Conservation (phyloP, 805 yeast genomes). For the Nakazawaea siamensis region DNA sequence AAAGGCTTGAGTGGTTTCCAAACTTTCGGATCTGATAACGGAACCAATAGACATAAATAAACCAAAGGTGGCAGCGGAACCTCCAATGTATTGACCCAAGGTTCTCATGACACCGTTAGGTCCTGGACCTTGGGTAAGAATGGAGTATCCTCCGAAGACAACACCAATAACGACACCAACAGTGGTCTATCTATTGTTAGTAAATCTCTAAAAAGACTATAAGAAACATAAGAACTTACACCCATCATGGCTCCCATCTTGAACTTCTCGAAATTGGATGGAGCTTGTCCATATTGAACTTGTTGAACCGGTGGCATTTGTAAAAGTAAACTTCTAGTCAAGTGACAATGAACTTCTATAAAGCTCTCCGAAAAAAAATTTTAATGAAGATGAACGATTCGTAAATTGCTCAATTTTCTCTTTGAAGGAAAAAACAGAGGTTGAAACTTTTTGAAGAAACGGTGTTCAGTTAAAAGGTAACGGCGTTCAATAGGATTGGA, state of each 20-base stretch:
- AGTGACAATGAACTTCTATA: no score
- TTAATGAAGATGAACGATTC: no score
- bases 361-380: no score
- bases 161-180: constrained; percentile 95
- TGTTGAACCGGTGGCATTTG: constrained; percentile 63
- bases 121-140: constrained; percentile 92
- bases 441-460: no score
- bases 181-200: constrained; percentile 31
- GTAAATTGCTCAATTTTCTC: no score
- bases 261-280: constrained; percentile 90
- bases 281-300: constrained; percentile 54
- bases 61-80: constrained; percentile 95
- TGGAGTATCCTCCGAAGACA: constrained; percentile 87
- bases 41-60: constrained; percentile 95
- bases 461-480: no score
- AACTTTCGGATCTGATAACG: constrained; percentile 69
- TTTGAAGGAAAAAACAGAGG: no score
- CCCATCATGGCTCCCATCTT: constrained; percentile 99
- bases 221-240: no score
- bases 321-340: background rate
- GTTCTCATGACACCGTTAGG: constrained; percentile 97
- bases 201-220: background rate
- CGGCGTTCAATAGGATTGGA: background rate
- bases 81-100: constrained; percentile 91
- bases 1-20: constrained; percentile 14